Evolutionary conservation across 139 green algal genomes (phyloP).

Genomic region (Trebouxia sp.): DNA sequence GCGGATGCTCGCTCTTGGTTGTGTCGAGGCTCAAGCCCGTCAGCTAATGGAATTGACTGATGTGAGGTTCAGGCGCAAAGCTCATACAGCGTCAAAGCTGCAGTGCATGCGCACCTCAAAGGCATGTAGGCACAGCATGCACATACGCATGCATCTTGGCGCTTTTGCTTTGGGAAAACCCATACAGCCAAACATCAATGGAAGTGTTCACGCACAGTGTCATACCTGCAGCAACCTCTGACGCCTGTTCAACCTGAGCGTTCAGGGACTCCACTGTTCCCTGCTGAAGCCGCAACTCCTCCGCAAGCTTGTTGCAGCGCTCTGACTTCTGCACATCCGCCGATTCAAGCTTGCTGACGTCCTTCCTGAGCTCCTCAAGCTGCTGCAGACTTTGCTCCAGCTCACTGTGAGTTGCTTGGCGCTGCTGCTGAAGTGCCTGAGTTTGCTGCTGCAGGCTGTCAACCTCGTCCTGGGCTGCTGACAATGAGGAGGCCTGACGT

Average conservation of each 20-base stretch:
- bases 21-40: too few species aligned
- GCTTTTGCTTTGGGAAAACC: too few species aligned
- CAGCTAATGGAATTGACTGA: too few species aligned
- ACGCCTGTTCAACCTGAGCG: neutral
- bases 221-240: neutral
- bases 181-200: too few species aligned
- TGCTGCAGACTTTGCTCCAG: neutral
- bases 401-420: neutral
- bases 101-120: too few species aligned
- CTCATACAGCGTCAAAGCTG: too few species aligned
- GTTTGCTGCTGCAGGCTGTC: neutral
- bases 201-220: too few species aligned
- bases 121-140: too few species aligned
- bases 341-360: neutral
- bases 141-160: too few species aligned
- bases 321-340: neutral
- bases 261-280: neutral
- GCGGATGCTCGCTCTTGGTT: too few species aligned
- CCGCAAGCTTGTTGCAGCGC: neutral
- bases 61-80: too few species aligned
- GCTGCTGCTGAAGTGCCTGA: neutral
- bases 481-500: neutral
- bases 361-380: neutral
- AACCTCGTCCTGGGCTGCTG: neutral
- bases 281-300: neutral